Conservation (phyloP, 306 rosid species). For the Rosa rugosa region DNA sequence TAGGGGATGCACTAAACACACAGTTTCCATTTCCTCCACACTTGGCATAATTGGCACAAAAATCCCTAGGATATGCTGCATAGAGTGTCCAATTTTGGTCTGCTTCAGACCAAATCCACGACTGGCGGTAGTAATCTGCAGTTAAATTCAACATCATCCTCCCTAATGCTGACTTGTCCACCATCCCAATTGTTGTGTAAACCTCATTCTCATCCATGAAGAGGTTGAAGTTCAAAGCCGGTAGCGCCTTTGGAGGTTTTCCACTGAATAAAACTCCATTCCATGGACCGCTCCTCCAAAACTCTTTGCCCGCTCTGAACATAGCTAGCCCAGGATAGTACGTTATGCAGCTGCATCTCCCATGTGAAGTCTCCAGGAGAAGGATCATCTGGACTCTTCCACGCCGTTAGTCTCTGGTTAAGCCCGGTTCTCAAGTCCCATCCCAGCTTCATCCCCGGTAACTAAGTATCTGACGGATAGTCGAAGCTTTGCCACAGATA, state of each 20-base stretch:
- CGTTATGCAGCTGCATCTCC: slow-evolving; percentile 16
- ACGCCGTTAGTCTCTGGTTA: slow-evolving; percentile 38
- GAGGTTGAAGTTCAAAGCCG: background rate
- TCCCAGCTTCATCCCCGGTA: slow-evolving; percentile 49
- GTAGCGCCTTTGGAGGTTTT: slow-evolving; percentile 6
- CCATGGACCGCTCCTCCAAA: slow-evolving; percentile 45
- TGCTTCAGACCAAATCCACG: slow-evolving; percentile 23
- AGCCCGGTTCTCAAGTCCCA: slow-evolving; percentile 41
- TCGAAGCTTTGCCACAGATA: slow-evolving; percentile 52
- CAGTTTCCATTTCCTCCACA: slow-evolving; percentile 48
- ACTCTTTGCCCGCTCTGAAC: slow-evolving; percentile 26
- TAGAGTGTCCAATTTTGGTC: slow-evolving; percentile 29
- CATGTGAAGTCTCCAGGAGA: slow-evolving; percentile 37
- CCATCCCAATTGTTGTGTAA: slow-evolving; percentile 11
- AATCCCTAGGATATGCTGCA: slow-evolving; percentile 26
- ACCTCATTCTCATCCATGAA: slow-evolving; percentile 34
- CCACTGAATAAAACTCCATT: slow-evolving; percentile 36
- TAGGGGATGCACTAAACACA: slow-evolving; percentile 10
- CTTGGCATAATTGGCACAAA: slow-evolving; percentile 33
- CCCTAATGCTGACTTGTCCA: slow-evolving; percentile 8
- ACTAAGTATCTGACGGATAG: slow-evolving; percentile 38
- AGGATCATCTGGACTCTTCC: slow-evolving; percentile 52
- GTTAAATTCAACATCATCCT: slow-evolving; percentile 41
- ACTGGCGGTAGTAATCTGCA: background rate
- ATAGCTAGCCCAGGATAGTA: slow-evolving; percentile 29